phyloP scores from a whole-genome alignment of 169 alveolate species.

The Plasmodium malariae region DNA sequence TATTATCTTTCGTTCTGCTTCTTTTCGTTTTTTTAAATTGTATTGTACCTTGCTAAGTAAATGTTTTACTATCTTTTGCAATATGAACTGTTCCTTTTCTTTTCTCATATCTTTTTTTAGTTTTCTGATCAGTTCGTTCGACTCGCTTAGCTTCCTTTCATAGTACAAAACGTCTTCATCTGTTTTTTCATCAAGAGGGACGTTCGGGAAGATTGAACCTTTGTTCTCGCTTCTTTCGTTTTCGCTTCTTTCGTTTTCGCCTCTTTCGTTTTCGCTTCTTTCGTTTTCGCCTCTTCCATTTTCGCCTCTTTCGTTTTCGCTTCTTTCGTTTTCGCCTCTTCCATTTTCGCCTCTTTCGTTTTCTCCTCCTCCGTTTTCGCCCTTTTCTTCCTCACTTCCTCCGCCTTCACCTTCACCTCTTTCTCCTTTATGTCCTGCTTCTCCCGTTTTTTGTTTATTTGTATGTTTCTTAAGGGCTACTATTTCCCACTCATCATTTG shows the following conservation, averaged over 20 bases:
- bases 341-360: neutral
- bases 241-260: neutral
- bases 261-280: neutral
- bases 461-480: too few relatives aligned
- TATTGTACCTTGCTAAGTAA: slow-evolving; percentile 24
- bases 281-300: neutral
- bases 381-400: neutral
- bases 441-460: neutral
- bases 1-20: slow-evolving; percentile 48
- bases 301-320: neutral
- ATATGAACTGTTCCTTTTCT: slow-evolving; percentile 14
- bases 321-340: neutral
- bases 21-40: slow-evolving; percentile 59
- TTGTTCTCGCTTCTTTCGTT: neutral
- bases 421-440: neutral
- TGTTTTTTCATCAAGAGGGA: slow-evolving; percentile 19
- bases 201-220: neutral
- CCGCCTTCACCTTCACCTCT: neutral
- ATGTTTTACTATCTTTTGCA: slow-evolving; percentile 37
- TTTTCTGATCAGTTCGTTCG: slow-evolving; percentile 20
- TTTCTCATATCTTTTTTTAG: slow-evolving; percentile 13
- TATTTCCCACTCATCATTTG: too few relatives aligned
- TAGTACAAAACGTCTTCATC: slow-evolving; percentile 57
- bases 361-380: neutral
- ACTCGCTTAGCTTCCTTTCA: slow-evolving; percentile 40